Percentiles rank a stretch among this genome's conserved stretches.
phyloP scores from a whole-genome alignment of 2,329 filamentous ascomycete genomes.

The Penicillium sp. region DNA sequence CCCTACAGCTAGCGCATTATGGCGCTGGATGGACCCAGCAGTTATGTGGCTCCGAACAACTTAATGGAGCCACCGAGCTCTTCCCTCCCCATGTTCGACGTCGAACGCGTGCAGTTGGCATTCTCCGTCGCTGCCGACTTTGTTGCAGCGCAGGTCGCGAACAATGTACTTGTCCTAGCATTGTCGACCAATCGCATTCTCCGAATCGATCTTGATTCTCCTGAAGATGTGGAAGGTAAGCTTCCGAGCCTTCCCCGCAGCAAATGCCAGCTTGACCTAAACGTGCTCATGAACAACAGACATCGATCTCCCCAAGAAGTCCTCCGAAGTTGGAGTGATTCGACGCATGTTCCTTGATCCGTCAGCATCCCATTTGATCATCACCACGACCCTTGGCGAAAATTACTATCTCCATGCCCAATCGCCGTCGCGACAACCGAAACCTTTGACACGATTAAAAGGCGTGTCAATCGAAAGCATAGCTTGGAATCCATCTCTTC shows the following conservation, averaged over 20 bases:
- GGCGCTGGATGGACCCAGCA: constrained; percentile 69
- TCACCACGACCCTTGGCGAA: constrained; percentile 87
- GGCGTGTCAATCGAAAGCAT: constrained; percentile 85
- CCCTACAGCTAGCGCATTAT: constrained; percentile 49
- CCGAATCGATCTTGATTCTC: constrained; percentile 88
- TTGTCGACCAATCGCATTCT: constrained; percentile 89
- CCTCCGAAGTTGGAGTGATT: constrained; percentile 87
- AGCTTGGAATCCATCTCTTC: constrained; percentile 90
- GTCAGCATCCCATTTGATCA: constrained; percentile 88
- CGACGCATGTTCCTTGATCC: constrained; percentile 96
- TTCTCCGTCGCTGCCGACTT: constrained; percentile 95
- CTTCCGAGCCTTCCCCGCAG: constrained; percentile 12
- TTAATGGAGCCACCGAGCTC: constrained; percentile 59
- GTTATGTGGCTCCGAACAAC: constrained; percentile 68
- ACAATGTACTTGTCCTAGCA: constrained; percentile 92
- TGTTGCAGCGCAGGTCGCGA: constrained; percentile 92
- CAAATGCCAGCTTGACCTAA: constrained; percentile 18
- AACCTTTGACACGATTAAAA: constrained; percentile 75
- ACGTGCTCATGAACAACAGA: constrained; percentile 55
- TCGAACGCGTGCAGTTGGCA: constrained; percentile 87
- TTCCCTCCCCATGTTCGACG: constrained; percentile 84
- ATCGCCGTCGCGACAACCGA: constrained; percentile 69
- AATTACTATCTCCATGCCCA: constrained; percentile 98
- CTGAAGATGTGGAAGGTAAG: constrained; percentile 89
- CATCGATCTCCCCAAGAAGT: constrained; percentile 93